These are phyloP conservation scores for Biscutella laevigata DNA, from an alignment of 441 rosid genomes.

Conservation along the genomic window DNA sequence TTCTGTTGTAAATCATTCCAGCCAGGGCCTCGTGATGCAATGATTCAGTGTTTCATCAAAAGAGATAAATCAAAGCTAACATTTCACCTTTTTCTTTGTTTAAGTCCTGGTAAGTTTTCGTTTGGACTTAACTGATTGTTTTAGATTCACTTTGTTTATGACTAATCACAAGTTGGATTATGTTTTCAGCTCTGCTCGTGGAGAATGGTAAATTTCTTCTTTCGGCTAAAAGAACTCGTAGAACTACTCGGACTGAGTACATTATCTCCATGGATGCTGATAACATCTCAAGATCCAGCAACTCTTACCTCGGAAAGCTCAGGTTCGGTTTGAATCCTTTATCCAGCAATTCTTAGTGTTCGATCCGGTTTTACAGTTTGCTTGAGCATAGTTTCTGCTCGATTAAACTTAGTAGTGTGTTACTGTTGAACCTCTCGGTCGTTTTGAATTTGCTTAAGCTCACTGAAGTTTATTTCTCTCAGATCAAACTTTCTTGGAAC, in stretches of 20 bases:
- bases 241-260: conserved; percentile 63
- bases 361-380: background rate
- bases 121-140: background rate
- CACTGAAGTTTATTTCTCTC: conserved; percentile 7
- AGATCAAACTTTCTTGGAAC: conserved; percentile 55
- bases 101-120: conserved; percentile 38
- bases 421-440: background rate
- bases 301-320: conserved; percentile 60
- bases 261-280: conserved; percentile 71
- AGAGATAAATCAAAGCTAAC: conserved; percentile 46
- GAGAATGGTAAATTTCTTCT: conserved; percentile 75
- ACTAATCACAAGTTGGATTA: background rate
- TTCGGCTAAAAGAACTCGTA: conserved; percentile 60
- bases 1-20: conserved; percentile 15
- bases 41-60: conserved; percentile 42
- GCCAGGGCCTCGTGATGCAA: conserved; percentile 43
- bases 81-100: conserved; percentile 39
- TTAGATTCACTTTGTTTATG: background rate
- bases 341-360: background rate
- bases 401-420: background rate
- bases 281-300: conserved; percentile 65
- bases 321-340: conserved; percentile 31
- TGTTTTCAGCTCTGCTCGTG: conserved; percentile 41
- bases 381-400: too few relatives aligned
- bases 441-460: background rate